phyloP scores from a whole-genome alignment of 2,329 filamentous ascomycete genomes.

The Penicillium griseofulvum region DNA sequence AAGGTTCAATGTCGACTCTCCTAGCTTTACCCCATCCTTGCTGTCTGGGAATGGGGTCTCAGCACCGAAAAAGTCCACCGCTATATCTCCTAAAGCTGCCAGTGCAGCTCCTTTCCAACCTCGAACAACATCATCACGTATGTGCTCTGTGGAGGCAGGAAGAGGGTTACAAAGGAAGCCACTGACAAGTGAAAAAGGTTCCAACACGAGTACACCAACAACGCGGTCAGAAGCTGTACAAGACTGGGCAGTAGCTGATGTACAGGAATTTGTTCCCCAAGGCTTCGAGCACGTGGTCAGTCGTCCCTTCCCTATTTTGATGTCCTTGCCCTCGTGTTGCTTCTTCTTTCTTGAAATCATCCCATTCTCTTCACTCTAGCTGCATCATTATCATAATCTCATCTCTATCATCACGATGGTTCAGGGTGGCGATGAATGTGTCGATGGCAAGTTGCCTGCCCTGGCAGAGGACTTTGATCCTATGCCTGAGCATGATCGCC shows the following conservation, averaged over 20 bases:
- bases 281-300: conserved; percentile 54
- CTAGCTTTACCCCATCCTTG: conserved; percentile 77
- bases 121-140: conserved; percentile 42
- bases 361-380: background rate
- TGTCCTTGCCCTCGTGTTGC: background rate
- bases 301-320: background rate
- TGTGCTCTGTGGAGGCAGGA: conserved; percentile 12
- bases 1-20: conserved; percentile 89
- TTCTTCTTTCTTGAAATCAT: background rate
- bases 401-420: background rate
- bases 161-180: background rate
- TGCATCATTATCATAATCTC: background rate
- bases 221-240: conserved; percentile 41
- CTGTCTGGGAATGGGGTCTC: conserved; percentile 40
- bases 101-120: conserved; percentile 66
- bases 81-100: conserved; percentile 84
- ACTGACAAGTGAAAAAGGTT: conserved; percentile 35
- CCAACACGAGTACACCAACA: conserved; percentile 42
- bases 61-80: conserved; percentile 62
- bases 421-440: no score
- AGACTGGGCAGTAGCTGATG: conserved; percentile 47
- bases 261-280: conserved; percentile 55
- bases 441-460: background rate
- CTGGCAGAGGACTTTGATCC: background rate
- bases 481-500: background rate